phyloP scores from a whole-genome alignment of 768 basidiomycete genomes.

The Candolleomyces efflorescens region DNA sequence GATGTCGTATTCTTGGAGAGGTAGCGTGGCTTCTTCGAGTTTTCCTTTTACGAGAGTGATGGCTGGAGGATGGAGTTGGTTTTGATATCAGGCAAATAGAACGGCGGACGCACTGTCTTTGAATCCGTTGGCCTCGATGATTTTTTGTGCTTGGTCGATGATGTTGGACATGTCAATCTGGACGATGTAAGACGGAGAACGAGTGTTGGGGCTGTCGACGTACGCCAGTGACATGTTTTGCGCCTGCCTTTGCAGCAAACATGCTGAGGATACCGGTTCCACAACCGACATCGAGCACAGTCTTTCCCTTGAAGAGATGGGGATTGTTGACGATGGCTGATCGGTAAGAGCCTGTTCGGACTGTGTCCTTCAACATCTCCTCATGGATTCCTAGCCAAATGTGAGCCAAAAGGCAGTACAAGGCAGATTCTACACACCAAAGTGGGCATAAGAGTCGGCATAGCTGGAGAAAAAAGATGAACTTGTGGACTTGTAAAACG shows the following conservation, averaged over 20 bases:
- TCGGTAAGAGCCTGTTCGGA: constrained; percentile 94
- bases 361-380: constrained; percentile 98
- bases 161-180: constrained; percentile 99
- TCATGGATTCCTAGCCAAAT: constrained; percentile 81
- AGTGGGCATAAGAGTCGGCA: constrained; percentile 95
- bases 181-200: constrained; percentile 13
- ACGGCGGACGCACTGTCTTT: constrained; percentile 66
- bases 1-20: constrained; percentile 92
- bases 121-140: constrained; percentile 95
- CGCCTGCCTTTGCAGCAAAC: constrained; percentile 97
- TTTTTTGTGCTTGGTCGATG: constrained; percentile 97
- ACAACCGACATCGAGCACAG: constrained; percentile 96
- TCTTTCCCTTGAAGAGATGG: constrained; percentile 95
- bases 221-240: constrained; percentile 90
- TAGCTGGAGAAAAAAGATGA: constrained; percentile 60
- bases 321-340: constrained; percentile 91
- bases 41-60: constrained; percentile 98
- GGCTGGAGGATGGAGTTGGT: constrained; percentile 37
- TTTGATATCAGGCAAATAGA: neutral
- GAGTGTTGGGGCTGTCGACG: constrained; percentile 22
- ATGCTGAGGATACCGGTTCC: constrained; percentile 97
- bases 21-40: constrained; percentile 88
- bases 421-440: constrained; percentile 50
- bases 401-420: neutral
- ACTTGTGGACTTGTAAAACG: constrained; percentile 22